Conservation (phyloP, 2,329 filamentous ascomycete species). For the Pyrenophora seminiperda region DNA sequence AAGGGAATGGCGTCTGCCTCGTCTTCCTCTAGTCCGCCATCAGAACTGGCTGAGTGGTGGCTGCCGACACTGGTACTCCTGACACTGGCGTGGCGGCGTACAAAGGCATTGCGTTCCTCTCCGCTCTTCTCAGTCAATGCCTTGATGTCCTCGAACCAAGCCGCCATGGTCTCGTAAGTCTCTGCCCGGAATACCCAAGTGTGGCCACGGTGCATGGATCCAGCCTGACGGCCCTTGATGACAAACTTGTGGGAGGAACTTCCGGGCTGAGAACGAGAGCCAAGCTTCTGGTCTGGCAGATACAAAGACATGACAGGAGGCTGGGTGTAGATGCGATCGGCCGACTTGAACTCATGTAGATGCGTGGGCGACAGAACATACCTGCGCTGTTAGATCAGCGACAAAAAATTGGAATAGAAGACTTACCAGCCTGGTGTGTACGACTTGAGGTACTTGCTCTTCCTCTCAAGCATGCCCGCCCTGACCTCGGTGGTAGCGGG, state of each 20-base stretch:
- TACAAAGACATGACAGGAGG: constrained; percentile 96
- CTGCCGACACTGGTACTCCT: constrained; percentile 74
- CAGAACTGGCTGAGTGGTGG: constrained; percentile 56
- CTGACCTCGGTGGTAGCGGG: constrained; percentile 82
- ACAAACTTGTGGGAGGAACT: constrained; percentile 97
- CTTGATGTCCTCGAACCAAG: constrained; percentile 94
- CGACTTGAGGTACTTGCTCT: constrained; percentile 98
- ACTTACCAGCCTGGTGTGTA: constrained; percentile 92
- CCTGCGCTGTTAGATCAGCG: constrained; percentile 56
- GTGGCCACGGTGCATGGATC: constrained; percentile 82
- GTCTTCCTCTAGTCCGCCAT: constrained; percentile 52
- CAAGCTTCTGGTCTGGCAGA: constrained; percentile 91
- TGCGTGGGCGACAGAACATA: constrained; percentile 96
- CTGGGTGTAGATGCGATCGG: constrained; percentile 80
- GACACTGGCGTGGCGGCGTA: constrained; percentile 77
- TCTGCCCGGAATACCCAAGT: constrained; percentile 72
- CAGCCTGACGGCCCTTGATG: constrained; percentile 93
- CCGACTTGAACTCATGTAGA: constrained; percentile 98
- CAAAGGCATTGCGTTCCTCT: constrained; percentile 86
- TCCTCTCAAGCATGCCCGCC: constrained; percentile 89
- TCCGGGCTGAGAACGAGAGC: constrained; percentile 81
- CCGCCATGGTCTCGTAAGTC: constrained; percentile 90
- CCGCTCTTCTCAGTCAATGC: constrained; percentile 84
- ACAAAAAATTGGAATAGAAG: not conserved
- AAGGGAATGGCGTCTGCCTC: constrained; percentile 70